phyloP scores from a whole-genome alignment of 805 yeast genomes.

The Candida germanica region DNA sequence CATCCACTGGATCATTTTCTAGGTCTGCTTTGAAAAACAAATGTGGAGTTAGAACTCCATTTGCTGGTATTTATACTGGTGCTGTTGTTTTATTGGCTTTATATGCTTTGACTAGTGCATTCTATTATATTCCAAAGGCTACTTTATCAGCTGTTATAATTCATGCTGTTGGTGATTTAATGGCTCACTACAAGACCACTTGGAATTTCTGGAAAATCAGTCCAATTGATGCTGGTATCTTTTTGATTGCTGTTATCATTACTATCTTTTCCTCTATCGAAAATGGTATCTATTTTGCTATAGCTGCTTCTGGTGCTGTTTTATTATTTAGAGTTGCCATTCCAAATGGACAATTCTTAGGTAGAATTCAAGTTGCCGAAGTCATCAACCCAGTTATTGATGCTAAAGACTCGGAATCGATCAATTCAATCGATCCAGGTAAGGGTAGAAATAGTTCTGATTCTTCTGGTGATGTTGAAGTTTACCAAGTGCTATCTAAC shows the following conservation, averaged over 20 bases:
- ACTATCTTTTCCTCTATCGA: conserved; percentile 80
- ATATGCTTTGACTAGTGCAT: conserved; percentile 78
- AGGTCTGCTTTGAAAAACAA: conserved; percentile 92
- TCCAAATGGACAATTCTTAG: conserved; percentile 82
- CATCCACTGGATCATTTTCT: conserved; percentile 94
- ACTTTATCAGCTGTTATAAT: conserved; percentile 83
- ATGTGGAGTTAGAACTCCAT: conserved; percentile 92
- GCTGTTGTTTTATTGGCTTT: conserved; percentile 82
- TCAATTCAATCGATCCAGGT: background rate
- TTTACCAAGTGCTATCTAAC: conserved; percentile 41
- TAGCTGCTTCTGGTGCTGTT: conserved; percentile 76
- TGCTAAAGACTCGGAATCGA: background rate
- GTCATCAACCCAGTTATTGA: conserved; percentile 58
- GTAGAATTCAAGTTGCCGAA: conserved; percentile 69
- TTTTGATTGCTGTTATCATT: conserved; percentile 67
- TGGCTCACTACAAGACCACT: conserved; percentile 66
- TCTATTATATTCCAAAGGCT: conserved; percentile 88
- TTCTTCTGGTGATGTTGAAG: conserved; percentile 30
- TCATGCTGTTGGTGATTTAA: conserved; percentile 86
- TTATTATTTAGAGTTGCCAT: conserved; percentile 71
- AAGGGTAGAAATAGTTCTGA: conserved; percentile 13
- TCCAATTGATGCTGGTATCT: conserved; percentile 74
- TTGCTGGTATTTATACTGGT: conserved; percentile 90
- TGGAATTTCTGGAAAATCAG: conserved; percentile 67
- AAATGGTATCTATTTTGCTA: conserved; percentile 86